Evolutionary conservation across 2,329 filamentous ascomycete genomes (phyloP).

Genomic region (Arachnopeziza araneosa): DNA sequence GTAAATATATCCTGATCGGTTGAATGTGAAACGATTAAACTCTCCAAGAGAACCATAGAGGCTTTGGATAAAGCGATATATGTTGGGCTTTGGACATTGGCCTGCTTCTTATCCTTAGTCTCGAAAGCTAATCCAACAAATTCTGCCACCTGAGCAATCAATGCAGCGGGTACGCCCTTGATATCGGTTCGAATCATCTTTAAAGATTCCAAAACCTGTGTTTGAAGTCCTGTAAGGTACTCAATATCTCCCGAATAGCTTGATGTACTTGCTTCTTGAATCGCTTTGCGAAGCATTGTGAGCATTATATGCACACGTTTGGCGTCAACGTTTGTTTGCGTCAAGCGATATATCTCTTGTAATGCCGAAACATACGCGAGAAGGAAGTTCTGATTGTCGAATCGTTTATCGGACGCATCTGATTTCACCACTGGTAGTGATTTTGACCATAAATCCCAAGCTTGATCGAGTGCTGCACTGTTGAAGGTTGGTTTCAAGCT

Average conservation of each 20-base stretch:
- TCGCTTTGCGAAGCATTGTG: constrained; percentile 61
- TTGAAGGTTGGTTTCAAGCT: constrained; percentile 25
- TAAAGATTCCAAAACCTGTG: constrained; percentile 61
- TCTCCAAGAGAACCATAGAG: constrained; percentile 65
- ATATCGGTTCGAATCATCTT: constrained; percentile 63
- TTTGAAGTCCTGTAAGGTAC: constrained; percentile 66
- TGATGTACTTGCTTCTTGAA: constrained; percentile 63
- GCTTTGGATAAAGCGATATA: constrained; percentile 87
- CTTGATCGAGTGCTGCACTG: constrained; percentile 48
- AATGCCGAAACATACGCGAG: constrained; percentile 76
- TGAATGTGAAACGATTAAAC: constrained; percentile 53
- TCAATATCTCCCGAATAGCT: constrained; percentile 69
- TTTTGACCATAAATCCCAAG: constrained; percentile 66
- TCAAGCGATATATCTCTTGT: constrained; percentile 71
- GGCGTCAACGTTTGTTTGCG: constrained; percentile 56
- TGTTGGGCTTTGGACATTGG: constrained; percentile 54
- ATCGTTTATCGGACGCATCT: constrained; percentile 38
- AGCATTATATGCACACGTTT: constrained; percentile 64
- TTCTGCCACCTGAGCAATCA: constrained; percentile 64
- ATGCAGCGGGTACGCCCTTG: constrained; percentile 56
- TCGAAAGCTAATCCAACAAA: constrained; percentile 66
- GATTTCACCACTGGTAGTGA: constrained; percentile 50
- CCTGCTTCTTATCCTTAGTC: constrained; percentile 30
- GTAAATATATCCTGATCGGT: constrained; percentile 62
- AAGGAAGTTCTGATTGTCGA: constrained; percentile 74